Base-by-base conservation (phyloP, 2,329 filamentous ascomycete species). In the Epichloe sp. region DNA sequence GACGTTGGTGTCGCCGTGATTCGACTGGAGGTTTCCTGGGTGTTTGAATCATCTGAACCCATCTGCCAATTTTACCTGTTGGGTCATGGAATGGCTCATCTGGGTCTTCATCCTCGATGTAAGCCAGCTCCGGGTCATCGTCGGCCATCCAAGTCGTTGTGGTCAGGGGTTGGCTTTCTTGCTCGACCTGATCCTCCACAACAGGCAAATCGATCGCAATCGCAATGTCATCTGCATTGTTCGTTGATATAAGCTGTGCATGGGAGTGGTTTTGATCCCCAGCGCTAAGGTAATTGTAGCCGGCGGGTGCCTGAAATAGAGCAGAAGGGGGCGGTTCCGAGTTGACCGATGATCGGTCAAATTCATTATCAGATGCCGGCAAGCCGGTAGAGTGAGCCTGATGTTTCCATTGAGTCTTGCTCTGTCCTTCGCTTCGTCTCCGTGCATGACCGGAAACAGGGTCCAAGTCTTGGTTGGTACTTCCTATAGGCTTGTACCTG, bases 21-120 rank as follows among this genome's bases (percentile, higher is more conserved):
- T 31, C 21, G 26, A 8, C 7, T 15, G 23, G n/a, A 49, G 47
- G 26, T 19, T 43, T 43, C 19, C 38, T n/a, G 11, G 47, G 47
- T 40, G 47, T 42, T 36, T 49, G 47, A 8, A 43, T 49, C 38
- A 43, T 49, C 31, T 49, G 47, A 11, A 49, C 26, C 47, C 47
- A 49, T 49, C 23, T 42, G 8, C 47, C 47, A 21, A 49, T 49
- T 6, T 19, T 42, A 4, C 47, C 47, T 4, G 47, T 43, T 4
- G 47, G 38, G 15, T 49, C 40, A 43, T 49, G 26, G 14, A 49
- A 49, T 3, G 26, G 47, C 26, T 36, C 23, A 26, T 23, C 26
- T 11, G 38, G 15, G 21, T 43, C 47, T 5, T 49, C 47, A 35
- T 21, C 26, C 15, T 49, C 47, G 11, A 43, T 8, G 23, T n/a